Percentiles rank a stretch among this genome's conserved stretches.
Conservation (phyloP, 352 stramenopile genomes). For the Phytophthora syringae region DNA sequence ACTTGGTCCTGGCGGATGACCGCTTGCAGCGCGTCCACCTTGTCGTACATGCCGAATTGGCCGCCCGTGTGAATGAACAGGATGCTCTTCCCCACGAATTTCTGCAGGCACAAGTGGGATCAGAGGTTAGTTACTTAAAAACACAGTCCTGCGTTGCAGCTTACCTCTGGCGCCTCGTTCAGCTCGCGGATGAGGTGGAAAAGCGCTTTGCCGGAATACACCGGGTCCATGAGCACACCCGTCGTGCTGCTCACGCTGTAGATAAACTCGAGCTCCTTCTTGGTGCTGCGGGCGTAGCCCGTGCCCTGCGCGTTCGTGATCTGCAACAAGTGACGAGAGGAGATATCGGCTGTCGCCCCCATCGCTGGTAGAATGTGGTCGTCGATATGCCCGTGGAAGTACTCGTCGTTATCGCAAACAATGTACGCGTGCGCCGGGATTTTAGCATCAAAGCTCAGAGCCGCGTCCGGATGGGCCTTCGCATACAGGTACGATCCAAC, state of each 20-base stretch:
- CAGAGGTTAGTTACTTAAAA: background rate
- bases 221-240: constrained; percentile 84
- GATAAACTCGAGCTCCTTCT: constrained; percentile 83
- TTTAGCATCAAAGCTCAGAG: constrained; percentile 51
- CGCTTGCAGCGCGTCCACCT: constrained; percentile 74
- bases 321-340: constrained; percentile 72
- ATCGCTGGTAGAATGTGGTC: constrained; percentile 74
- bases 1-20: constrained; percentile 57
- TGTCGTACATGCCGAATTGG: constrained; percentile 93
- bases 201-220: constrained; percentile 89
- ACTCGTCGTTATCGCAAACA: constrained; percentile 86
- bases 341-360: constrained; percentile 54
- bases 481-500: constrained; percentile 77
- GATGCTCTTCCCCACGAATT: constrained; percentile 84
- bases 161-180: constrained; percentile 67
- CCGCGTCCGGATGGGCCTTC: constrained; percentile 30
- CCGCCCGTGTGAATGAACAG: constrained; percentile 93
- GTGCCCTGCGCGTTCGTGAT: constrained; percentile 85
- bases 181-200: constrained; percentile 85
- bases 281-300: constrained; percentile 81
- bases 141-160: background rate
- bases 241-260: constrained; percentile 70
- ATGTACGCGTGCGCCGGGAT: constrained; percentile 79
- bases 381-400: constrained; percentile 88
- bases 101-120: constrained; percentile 39